Percentiles rank a stretch among this genome's conserved stretches.
Conservation (phyloP, 805 yeast species). For the Metschnikowia sp. region DNA sequence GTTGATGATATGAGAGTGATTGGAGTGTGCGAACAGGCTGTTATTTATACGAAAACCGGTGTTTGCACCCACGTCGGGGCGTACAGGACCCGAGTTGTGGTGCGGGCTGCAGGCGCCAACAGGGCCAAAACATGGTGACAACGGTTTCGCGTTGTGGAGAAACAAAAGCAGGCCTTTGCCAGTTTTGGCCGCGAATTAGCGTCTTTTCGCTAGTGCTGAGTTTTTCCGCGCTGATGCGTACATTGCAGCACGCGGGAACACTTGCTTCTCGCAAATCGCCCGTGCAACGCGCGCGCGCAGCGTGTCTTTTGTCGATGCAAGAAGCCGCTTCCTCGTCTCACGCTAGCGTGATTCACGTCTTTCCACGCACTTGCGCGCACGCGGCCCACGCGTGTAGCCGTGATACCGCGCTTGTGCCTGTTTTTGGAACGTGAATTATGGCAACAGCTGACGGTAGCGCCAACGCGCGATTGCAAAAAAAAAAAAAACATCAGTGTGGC, state of each 20-base stretch:
- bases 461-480: slow-evolving; percentile 6
- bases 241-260: slow-evolving; percentile 1
- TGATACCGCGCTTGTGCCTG: slow-evolving; percentile 2
- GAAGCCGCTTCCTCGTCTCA: neutral
- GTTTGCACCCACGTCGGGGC: slow-evolving; percentile 13
- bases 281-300: neutral
- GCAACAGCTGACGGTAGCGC: neutral
- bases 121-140: neutral
- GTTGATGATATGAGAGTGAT: slow-evolving; percentile 12
- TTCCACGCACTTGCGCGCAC: slow-evolving; percentile 1
- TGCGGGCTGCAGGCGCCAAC: slow-evolving; percentile 5
- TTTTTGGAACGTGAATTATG: neutral
- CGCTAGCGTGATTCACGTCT: neutral
- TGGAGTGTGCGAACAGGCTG: slow-evolving; percentile 3
- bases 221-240: neutral
- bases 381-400: slow-evolving; percentile 2
- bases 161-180: neutral
- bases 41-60: slow-evolving; percentile 8
- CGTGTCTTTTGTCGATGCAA: neutral
- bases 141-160: neutral
- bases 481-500: slow-evolving; percentile 1
- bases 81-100: slow-evolving; percentile 3
- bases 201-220: neutral
- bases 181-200: neutral
- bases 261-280: neutral